phyloP scores from a whole-genome alignment of 2,329 filamentous ascomycete species.

The Colletotrichum tropicicola region DNA sequence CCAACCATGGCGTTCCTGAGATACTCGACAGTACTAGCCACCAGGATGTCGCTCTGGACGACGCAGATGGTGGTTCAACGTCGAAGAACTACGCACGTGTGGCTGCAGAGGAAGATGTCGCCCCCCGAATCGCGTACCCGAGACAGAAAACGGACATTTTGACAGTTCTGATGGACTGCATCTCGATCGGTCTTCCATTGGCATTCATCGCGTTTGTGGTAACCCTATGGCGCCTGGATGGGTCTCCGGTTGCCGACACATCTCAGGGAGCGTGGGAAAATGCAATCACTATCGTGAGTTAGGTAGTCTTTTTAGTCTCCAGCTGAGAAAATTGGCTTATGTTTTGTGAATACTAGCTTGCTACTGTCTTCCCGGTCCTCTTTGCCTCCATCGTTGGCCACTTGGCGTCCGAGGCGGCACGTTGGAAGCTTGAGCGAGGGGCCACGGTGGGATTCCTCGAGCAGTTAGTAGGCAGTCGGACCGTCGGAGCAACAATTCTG shows the following conservation, averaged over 20 bases:
- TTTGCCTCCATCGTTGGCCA: constrained; percentile 39
- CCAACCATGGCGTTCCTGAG: too few species aligned
- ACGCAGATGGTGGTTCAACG: too few species aligned
- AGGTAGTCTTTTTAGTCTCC: not conserved
- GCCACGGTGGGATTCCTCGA: constrained; percentile 36
- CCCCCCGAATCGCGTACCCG: too few species aligned
- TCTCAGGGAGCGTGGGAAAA: not conserved
- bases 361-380: constrained; percentile 39
- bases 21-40: too few species aligned
- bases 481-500: not conserved
- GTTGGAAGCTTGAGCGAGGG: constrained; percentile 38
- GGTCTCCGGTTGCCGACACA: not conserved
- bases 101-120: too few species aligned
- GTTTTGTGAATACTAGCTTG: not conserved
- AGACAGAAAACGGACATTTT: too few species aligned
- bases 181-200: not conserved
- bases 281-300: not conserved
- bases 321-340: not conserved
- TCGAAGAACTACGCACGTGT: too few species aligned
- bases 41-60: too few species aligned
- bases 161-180: not conserved
- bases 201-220: not conserved
- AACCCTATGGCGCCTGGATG: not conserved
- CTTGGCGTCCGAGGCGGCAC: constrained; percentile 34
- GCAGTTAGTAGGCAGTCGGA: constrained; percentile 35